Evolutionary conservation across 2,329 filamentous ascomycete species (phyloP).

Genomic region (Cercospora nicotianae): DNA sequence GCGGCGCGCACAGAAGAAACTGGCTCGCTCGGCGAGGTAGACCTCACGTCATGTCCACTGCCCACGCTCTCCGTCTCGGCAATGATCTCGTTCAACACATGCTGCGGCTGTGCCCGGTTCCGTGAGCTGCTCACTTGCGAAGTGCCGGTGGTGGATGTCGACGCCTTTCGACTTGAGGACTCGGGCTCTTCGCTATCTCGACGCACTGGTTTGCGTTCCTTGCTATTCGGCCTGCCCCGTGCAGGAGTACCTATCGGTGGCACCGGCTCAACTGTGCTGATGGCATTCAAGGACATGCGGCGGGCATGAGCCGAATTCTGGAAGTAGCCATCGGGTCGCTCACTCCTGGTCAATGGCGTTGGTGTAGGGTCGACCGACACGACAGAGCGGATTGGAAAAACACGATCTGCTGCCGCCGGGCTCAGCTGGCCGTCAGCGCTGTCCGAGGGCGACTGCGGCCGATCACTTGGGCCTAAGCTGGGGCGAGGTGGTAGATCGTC

Average conservation of each 20-base stretch:
- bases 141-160: conserved; percentile 20
- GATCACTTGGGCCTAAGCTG: background rate
- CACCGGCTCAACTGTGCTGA: background rate
- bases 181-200: background rate
- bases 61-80: conserved; percentile 24
- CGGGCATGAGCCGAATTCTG: conserved; percentile 27
- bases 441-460: conserved; percentile 9
- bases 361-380: conserved; percentile 65
- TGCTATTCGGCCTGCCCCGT: conserved; percentile 18
- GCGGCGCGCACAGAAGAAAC: conserved; percentile 31
- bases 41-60: conserved; percentile 14
- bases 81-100: conserved; percentile 27
- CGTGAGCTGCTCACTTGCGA: conserved; percentile 9
- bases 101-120: conserved; percentile 6
- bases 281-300: conserved; percentile 20
- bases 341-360: conserved; percentile 32
- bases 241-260: background rate
- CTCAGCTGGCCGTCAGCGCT: conserved; percentile 38
- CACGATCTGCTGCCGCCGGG: conserved; percentile 56
- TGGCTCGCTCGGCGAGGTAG: conserved; percentile 23
- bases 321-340: conserved; percentile 41
- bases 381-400: conserved; percentile 81
- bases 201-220: conserved; percentile 10
- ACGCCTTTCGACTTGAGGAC: conserved; percentile 17
- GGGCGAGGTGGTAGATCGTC: conserved; percentile 12